Conservation (phyloP, 208 protist species). For the Herpetomonas tarakana region DNA sequence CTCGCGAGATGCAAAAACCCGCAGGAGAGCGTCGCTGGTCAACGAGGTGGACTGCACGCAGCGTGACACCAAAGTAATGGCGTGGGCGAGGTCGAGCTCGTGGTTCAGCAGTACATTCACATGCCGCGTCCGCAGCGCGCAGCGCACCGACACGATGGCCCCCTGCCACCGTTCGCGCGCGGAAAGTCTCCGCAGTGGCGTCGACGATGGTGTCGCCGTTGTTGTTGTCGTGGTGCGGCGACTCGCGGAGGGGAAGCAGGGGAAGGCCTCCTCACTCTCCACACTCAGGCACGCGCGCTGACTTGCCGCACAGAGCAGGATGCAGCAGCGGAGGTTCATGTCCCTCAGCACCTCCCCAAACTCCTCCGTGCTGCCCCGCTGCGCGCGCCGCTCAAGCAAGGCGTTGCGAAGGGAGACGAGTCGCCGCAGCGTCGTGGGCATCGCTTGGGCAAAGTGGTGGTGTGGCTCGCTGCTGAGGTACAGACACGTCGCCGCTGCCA, state of each 20-base stretch:
- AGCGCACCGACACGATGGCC: slow-evolving; percentile 22
- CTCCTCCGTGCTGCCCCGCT: not conserved
- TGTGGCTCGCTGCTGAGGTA: slow-evolving; percentile 25
- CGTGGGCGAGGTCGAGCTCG: slow-evolving; percentile 11
- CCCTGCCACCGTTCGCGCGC: slow-evolving; percentile 11
- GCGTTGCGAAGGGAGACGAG: slow-evolving; percentile 13
- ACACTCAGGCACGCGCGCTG: too few relatives aligned
- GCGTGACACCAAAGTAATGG: slow-evolving; percentile 20
- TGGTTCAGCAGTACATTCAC: not conserved
- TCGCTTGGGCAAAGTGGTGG: not conserved
- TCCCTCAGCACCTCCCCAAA: slow-evolving; percentile 3
- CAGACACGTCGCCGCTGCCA: slow-evolving; percentile 21
- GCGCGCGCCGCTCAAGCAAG: slow-evolving; percentile 5
- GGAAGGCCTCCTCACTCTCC: too few relatives aligned
- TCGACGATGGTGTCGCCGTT: not conserved
- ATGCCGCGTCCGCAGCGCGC: slow-evolving; percentile 15
- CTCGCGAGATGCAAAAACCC: slow-evolving; percentile 15
- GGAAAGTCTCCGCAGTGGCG: not conserved
- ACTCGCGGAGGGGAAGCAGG: too few relatives aligned
- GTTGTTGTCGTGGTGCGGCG: not conserved
- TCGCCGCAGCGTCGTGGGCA: not conserved
- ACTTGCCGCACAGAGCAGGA: too few relatives aligned
- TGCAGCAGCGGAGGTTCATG: not conserved
- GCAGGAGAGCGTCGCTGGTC: slow-evolving; percentile 8
- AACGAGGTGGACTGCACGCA: slow-evolving; percentile 19